Base-by-base conservation (phyloP, 1,284 basidiomycete species). In the Cutaneotrichosporon daszewskae region DNA sequence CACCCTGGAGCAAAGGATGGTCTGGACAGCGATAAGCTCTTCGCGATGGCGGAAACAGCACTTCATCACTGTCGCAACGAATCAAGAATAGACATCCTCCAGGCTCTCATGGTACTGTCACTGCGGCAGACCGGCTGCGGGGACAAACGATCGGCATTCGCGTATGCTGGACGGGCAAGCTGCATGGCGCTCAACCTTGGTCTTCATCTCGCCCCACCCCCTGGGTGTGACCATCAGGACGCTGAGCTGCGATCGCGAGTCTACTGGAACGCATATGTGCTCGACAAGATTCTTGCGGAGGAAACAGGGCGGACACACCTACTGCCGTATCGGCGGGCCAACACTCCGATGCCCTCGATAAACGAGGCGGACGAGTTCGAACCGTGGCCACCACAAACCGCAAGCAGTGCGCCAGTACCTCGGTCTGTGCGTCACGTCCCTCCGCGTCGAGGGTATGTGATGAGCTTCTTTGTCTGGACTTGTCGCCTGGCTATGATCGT, bases 11-110 rank as follows among this genome's bases (percentile, higher is more conserved):
- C 22, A 3, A 26, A 25, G 16, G 31, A 43, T 9, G 38, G 34
- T 8, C 24, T 50, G 56, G 39, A 38, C 42, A 79, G 84, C 54
- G 83, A 81, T 40, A 73, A 75, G 39, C 72, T 88, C 5, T 64
- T 62, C 42, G 37, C 40, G 5, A 57, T 59, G 52, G 65, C 66
- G 6, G 60, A 68, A 33, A 39, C 47, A 12, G 45, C 49, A 9
- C 51, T 67, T 17, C 57, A 57, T 36, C 49, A 54, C 27, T 54
- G 50, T 14, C 48, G 57, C 14, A 52, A 49, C 26, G 59, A 62
- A 32, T 49, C 47, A 12, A 55, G 61, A 9, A 53, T 67, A 18
- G 62, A 67, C 32, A 1, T 27, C 37, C 8, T 36, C 41, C 7
- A 48, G 37, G 37, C 40, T 52, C 16, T 52, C 40, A 16, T 14